These are phyloP conservation scores for Amoebophrya sp. DNA, from an alignment of 169 alveolate species.

Conservation along the genomic window DNA sequence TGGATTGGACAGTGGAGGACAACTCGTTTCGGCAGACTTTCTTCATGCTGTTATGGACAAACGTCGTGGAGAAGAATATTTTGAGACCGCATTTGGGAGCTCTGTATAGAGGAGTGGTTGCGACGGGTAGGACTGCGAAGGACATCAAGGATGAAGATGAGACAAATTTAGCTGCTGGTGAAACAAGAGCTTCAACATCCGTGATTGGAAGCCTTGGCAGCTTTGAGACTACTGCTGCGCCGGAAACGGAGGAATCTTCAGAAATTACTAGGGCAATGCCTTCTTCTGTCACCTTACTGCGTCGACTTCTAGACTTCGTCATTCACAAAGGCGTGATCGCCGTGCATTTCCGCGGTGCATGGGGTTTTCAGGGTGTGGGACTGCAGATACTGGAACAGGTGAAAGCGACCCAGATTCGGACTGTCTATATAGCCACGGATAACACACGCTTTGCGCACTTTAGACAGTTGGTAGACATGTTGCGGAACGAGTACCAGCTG, in stretches of 20 bases:
- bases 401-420: background rate
- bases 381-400: constrained; percentile 16
- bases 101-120: background rate
- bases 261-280: no score
- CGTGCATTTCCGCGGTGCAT: background rate
- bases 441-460: background rate
- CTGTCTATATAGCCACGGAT: background rate
- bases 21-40: background rate
- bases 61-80: background rate
- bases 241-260: background rate
- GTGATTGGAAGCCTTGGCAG: no score
- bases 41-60: background rate
- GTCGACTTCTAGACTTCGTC: background rate
- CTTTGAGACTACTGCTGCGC: no score
- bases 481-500: background rate
- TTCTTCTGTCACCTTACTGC: no score
- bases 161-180: no score
- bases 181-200: no score
- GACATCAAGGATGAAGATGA: no score
- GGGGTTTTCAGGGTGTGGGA: constrained; percentile 18
- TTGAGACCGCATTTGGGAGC: background rate
- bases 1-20: constrained; percentile 18
- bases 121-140: background rate
- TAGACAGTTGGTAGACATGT: background rate
- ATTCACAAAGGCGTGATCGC: background rate